Conservation (phyloP, 129 eudicot genomes). For the Glebionis coronaria region DNA sequence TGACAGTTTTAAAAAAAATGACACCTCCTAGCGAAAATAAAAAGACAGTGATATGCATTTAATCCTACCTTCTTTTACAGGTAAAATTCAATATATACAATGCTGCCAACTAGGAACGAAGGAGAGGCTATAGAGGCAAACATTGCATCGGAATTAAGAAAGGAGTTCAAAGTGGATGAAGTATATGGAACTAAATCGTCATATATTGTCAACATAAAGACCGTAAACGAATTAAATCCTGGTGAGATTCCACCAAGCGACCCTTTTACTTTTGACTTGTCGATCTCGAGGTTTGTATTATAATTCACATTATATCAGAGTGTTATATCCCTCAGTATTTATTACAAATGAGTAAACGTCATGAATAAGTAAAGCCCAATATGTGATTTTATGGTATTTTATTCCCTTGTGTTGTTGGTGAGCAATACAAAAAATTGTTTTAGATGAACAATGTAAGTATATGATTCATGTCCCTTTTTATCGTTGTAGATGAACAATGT, state of each 20-base stretch:
- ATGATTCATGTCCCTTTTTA: too few relatives aligned
- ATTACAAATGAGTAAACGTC: not conserved
- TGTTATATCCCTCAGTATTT: not conserved
- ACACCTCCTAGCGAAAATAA: not conserved
- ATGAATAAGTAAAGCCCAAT: not conserved
- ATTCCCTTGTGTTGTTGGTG: too few relatives aligned
- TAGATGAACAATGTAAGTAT: too few relatives aligned
- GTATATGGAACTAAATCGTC: constrained; percentile 82
- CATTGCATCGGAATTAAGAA: constrained; percentile 64
- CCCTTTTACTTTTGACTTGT: constrained; percentile 62
- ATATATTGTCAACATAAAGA: constrained; percentile 87
- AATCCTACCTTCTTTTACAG: constrained; percentile 27
- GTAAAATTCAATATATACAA: constrained; percentile 90
- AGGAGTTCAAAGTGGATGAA: constrained; percentile 80
- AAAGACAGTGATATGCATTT: not conserved
- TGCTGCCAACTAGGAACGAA: constrained; percentile 73
- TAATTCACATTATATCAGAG: not conserved
- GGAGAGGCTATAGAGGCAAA: constrained; percentile 59
- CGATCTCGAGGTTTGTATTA: constrained; percentile 70
- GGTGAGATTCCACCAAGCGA: constrained; percentile 79
- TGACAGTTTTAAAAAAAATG: too few relatives aligned
- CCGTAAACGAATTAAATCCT: constrained; percentile 59
- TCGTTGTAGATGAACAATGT: too few relatives aligned
- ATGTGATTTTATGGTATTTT: too few relatives aligned
- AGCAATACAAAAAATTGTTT: too few relatives aligned